Percentiles rank a stretch among this genome's conserved stretches.
phyloP scores from a whole-genome alignment of 2,329 filamentous ascomycete species.

The Penicillium hesseltinei region DNA sequence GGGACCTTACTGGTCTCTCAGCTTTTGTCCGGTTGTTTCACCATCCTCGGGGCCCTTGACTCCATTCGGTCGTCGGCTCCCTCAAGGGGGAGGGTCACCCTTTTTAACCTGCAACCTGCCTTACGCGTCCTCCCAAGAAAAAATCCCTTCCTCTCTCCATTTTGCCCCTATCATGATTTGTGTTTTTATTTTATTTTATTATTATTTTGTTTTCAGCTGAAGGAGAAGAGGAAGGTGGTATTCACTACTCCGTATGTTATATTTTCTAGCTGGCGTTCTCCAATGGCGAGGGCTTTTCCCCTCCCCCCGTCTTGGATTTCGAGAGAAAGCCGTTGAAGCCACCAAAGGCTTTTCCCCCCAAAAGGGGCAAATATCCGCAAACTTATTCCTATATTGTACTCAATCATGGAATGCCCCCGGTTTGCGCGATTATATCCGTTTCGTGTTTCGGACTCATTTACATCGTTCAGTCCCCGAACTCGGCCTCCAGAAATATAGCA shows the following conservation, averaged over 20 bases:
- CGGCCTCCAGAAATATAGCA: background rate
- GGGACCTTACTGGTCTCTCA: constrained; percentile 17
- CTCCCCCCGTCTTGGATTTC: background rate
- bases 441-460: background rate
- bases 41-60: constrained; percentile 32
- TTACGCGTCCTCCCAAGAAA: constrained; percentile 29
- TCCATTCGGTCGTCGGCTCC: constrained; percentile 20
- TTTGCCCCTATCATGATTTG: constrained; percentile 4
- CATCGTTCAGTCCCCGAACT: background rate
- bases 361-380: background rate
- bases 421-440: constrained; percentile 1
- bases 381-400: background rate
- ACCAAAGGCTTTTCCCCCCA: background rate
- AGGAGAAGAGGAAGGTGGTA: constrained; percentile 15
- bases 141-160: background rate
- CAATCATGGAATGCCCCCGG: background rate
- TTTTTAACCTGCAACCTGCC: constrained; percentile 26
- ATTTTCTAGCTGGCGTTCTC: background rate
- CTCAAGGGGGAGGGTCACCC: constrained; percentile 11
- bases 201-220: background rate
- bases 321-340: constrained; percentile 5
- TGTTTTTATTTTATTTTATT: background rate
- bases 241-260: background rate
- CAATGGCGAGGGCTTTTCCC: background rate
- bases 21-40: constrained; percentile 28